Conservation (phyloP, 2,329 filamentous ascomycete genomes). For the Periconia sp. region DNA sequence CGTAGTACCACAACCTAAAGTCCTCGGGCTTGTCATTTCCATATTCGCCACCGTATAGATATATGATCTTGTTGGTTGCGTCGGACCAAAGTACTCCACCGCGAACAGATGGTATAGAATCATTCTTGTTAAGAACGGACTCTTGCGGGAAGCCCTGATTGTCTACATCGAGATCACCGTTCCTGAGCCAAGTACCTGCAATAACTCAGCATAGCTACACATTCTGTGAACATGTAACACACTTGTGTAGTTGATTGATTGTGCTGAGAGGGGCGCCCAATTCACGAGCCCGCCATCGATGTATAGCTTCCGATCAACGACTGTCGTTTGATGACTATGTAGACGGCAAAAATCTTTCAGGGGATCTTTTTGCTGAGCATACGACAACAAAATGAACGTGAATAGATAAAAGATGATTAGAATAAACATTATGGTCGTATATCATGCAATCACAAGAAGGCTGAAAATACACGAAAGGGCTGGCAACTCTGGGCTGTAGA, state of each 20-base stretch:
- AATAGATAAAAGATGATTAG: too few relatives aligned
- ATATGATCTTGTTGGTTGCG: conserved; percentile 64
- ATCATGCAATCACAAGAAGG: too few relatives aligned
- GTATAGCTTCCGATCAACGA: conserved; percentile 63
- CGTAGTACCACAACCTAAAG: conserved; percentile 60
- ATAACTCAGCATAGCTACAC: not conserved
- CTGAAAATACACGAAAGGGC: too few relatives aligned
- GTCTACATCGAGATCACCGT: conserved; percentile 55
- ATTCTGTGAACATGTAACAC: not conserved
- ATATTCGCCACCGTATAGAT: conserved; percentile 65
- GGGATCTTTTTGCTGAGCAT: conserved; percentile 21
- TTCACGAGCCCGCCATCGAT: conserved; percentile 52
- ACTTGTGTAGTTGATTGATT: conserved; percentile 22
- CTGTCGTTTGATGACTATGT: conserved; percentile 61
- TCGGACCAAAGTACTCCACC: conserved; percentile 62
- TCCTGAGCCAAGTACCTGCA: conserved; percentile 59
- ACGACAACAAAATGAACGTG: too few relatives aligned
- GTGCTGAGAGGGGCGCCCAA: conserved; percentile 13
- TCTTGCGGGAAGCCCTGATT: conserved; percentile 54
- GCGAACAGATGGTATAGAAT: conserved; percentile 55
- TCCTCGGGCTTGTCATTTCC: conserved; percentile 43
- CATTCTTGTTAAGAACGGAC: conserved; percentile 62
- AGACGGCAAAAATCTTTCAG: conserved; percentile 23
- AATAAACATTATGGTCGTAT: too few relatives aligned
- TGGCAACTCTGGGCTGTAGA: too few relatives aligned